phyloP scores from a whole-genome alignment of 2,329 filamentous ascomycete species.

The Penicillium sp. region DNA sequence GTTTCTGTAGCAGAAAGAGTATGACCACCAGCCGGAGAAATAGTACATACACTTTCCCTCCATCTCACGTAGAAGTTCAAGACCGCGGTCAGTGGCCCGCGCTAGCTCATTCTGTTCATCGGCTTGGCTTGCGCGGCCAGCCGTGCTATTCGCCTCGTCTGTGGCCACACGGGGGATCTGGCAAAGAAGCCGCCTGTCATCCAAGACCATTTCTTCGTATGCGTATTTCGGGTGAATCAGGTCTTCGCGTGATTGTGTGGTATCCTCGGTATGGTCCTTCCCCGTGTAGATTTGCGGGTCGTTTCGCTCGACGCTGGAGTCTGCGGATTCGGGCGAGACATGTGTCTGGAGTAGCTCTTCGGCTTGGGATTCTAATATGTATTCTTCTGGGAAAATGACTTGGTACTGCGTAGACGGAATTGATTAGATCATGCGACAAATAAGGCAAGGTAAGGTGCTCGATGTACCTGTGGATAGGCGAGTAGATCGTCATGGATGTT shows the following conservation, averaged over 20 bases:
- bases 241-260: constrained; percentile 56
- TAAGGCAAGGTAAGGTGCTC: neutral
- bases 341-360: constrained; percentile 58
- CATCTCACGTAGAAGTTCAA: constrained; percentile 79
- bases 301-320: constrained; percentile 25
- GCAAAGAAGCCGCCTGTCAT: constrained; percentile 78
- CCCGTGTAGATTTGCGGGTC: constrained; percentile 37
- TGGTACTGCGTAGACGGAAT: constrained; percentile 67
- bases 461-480: constrained; percentile 79
- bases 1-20: constrained; percentile 89
- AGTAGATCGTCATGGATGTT: constrained; percentile 88
- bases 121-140: constrained; percentile 58
- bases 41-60: constrained; percentile 82
- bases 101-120: constrained; percentile 81
- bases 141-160: constrained; percentile 67
- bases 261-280: constrained; percentile 55
- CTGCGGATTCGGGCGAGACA: constrained; percentile 21
- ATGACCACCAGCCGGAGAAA: constrained; percentile 92
- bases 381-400: constrained; percentile 74
- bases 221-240: constrained; percentile 26
- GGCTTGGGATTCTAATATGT: constrained; percentile 74
- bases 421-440: neutral
- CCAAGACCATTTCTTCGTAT: constrained; percentile 78
- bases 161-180: constrained; percentile 74
- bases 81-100: constrained; percentile 76